A percentile compares a stretch with the other conserved stretches of the same genome.
phyloP scores from a whole-genome alignment of 495 filamentous ascomycete genomes.

The Astrocystis sublimbata region DNA sequence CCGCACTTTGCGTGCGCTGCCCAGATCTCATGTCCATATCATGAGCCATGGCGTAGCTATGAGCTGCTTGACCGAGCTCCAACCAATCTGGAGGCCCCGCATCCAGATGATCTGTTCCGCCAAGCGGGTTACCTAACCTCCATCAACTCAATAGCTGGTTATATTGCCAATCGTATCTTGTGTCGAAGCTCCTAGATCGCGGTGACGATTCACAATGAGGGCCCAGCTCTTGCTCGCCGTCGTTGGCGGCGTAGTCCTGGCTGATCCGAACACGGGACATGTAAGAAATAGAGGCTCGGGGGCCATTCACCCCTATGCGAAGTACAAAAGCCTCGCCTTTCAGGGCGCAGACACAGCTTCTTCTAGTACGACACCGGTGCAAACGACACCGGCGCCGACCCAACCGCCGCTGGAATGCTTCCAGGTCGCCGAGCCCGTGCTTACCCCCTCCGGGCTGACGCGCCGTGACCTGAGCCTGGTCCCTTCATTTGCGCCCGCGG shows the following conservation, averaged over 20 bases:
- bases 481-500: conserved; percentile 17
- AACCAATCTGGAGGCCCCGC: too few relatives aligned
- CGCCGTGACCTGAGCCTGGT: conserved; percentile 39
- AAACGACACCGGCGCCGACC: conserved; percentile 15
- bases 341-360: conserved; percentile 4
- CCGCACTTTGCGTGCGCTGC: too few relatives aligned
- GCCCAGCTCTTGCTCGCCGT: conserved; percentile 18
- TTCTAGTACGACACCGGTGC: conserved; percentile 10
- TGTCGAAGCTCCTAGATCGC: too few relatives aligned
- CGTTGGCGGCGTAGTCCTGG: conserved; percentile 20
- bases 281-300: background rate
- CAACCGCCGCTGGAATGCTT: conserved; percentile 56
- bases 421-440: conserved; percentile 68
- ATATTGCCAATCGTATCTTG: too few relatives aligned
- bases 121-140: too few relatives aligned
- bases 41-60: too few relatives aligned
- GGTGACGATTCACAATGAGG: background rate
- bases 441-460: conserved; percentile 43
- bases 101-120: too few relatives aligned
- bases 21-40: too few relatives aligned
- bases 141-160: too few relatives aligned
- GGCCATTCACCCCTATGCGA: conserved; percentile 25
- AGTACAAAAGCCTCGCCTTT: conserved; percentile 25
- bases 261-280: conserved; percentile 18
- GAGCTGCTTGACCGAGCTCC: too few relatives aligned